Evolutionary conservation across 2,329 filamentous ascomycete species (phyloP).

Genomic region (Cladophialophora immunda): DNA sequence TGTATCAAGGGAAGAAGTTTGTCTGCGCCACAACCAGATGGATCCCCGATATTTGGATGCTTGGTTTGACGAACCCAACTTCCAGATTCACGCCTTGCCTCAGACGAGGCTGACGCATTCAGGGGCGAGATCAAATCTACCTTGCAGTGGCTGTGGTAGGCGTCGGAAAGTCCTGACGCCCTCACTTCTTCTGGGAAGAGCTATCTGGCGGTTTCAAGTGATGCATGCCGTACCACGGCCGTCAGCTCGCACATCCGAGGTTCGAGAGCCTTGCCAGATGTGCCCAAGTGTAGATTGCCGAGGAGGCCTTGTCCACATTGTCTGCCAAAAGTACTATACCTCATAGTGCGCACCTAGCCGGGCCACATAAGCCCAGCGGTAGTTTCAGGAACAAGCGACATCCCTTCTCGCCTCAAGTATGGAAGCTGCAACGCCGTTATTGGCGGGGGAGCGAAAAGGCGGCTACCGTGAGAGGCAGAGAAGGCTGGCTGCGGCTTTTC

Average conservation of each 20-base stretch:
- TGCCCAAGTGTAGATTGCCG: slow-evolving; percentile 9
- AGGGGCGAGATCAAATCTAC: slow-evolving; percentile 14
- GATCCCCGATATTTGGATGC: not conserved
- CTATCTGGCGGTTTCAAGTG: not conserved
- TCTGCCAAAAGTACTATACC: not conserved
- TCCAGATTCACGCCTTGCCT: not conserved
- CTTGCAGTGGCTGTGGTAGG: slow-evolving; percentile 16
- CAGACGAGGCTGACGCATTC: slow-evolving; percentile 3
- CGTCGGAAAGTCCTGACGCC: not conserved
- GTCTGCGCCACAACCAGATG: slow-evolving; percentile 7
- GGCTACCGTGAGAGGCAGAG: not conserved
- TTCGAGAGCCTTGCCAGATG: not conserved
- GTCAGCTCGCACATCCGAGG: not conserved
- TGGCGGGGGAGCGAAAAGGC: not conserved
- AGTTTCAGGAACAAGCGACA: not conserved
- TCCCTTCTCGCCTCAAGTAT: not conserved
- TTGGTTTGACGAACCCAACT: not conserved
- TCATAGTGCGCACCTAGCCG: not conserved
- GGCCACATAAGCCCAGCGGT: not conserved
- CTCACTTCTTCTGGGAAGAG: not conserved
- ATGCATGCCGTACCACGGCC: not conserved
- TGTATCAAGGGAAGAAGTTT: not conserved
- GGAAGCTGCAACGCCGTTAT: not conserved
- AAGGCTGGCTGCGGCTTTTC: not conserved
- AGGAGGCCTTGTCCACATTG: not conserved